Conservation (phyloP, 371 early-diverging fungal genomes). For the Umbelopsis sp. region DNA sequence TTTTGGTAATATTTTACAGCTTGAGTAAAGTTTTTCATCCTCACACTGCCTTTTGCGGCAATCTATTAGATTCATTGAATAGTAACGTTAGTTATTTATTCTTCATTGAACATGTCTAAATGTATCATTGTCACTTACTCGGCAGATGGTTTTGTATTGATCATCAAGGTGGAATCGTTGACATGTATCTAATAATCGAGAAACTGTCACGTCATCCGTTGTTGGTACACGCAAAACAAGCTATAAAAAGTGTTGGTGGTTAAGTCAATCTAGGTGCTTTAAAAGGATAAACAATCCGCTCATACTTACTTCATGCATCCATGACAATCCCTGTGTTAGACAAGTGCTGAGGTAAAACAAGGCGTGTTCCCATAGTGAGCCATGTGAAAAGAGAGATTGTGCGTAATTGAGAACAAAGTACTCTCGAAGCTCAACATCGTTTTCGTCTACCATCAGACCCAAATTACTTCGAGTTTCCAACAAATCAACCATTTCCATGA, state of each 20-base stretch:
- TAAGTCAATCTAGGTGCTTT: not conserved
- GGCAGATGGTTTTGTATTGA: not conserved
- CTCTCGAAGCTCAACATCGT: constrained; percentile 4
- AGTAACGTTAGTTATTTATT: not conserved
- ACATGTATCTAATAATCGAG: not conserved
- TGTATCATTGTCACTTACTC: not conserved
- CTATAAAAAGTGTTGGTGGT: not conserved
- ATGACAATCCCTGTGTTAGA: not conserved
- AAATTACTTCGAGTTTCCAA: constrained; percentile 11
- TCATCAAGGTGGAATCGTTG: constrained; percentile 1
- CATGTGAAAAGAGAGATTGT: constrained; percentile 1
- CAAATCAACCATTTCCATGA: constrained; percentile 1
- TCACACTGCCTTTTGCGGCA: not conserved
- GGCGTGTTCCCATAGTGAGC: not conserved
- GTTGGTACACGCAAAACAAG: constrained; percentile 5
- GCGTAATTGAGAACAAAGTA: constrained; percentile 12
- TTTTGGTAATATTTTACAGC: constrained; percentile 16
- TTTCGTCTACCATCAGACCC: not conserved
- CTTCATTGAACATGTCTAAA: not conserved
- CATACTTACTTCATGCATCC: constrained; percentile 6
- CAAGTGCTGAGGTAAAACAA: constrained; percentile 6
- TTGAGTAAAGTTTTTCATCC: not conserved
- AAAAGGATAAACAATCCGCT: not conserved
- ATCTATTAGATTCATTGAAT: not conserved
- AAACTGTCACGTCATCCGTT: not conserved